Evolutionary conservation across 306 rosid species (phyloP), one percentile per base, ranked within the genome.

Genomic region (Crotalaria pallida): DNA sequence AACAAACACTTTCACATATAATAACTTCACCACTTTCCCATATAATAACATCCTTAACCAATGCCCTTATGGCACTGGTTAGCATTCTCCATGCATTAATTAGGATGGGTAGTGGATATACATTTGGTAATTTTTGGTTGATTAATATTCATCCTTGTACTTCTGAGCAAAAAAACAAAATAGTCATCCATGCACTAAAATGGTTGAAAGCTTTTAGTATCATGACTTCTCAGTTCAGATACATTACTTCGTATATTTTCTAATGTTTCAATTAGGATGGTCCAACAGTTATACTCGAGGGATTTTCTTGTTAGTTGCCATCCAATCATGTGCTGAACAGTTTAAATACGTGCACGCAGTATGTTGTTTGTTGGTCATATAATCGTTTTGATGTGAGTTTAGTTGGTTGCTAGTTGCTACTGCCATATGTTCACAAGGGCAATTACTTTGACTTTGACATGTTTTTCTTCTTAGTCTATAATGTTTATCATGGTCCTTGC

Each of bases 141-240:
- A 47, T 67, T 19, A 65, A 62, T 64, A 57, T 33, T 29, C 4
- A 36, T 24, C 76, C 64, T 34, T 44, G 40, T 73, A 27, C 26
- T 50, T n/a, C n/a, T n/a, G n/a, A n/a, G n/a, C n/a, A n/a, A n/a
- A n/a, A n/a, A n/a, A n/a, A n/a, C n/a, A n/a, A n/a, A 65, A 62
- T 64, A 57, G 23, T 29, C 4, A 36, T 24, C 76, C 64, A 48
- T 44, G 40, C 67, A 27, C 26, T 50, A n/a, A n/a, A 36, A 57
- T 23, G 65, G 56, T 65, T 27, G 24, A 57, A 36, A 45, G 73
- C 62, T 64, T 72, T 29, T 17, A 33, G 58, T 49, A 63, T 51
- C 71, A 16, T 23, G 43, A 26, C 31, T 31, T 43, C 62, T 18
- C 23, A 26, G 23, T 31, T 51, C 68, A 26, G 17, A 40, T 15